Base-by-base conservation (phyloP, 148 eudicot genomes). In the Rhododendron griersonianum region DNA sequence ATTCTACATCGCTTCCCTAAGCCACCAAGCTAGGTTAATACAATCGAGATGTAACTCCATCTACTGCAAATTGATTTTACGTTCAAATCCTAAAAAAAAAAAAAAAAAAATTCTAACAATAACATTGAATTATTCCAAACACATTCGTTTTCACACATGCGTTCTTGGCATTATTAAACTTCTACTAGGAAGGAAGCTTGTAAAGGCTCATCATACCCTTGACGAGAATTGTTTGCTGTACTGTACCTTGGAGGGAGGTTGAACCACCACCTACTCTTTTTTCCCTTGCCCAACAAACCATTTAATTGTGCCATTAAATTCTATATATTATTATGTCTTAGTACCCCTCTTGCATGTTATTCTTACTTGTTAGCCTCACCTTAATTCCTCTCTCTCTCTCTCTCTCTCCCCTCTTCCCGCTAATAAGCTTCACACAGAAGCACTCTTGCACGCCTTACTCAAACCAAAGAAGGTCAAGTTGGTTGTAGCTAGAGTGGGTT, bases 251-350 rank as follows among this genome's bases (percentile, higher is more conserved):
- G 6, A 18, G 9, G 86, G 82, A 84, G 86, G 89, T 87, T 87
- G 91, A 95, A 93, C 98, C 85, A 95, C 98, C 95, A 95, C 92
- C 89, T 53, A 87, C 74, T 61, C 35, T 53, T 84, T 84, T 81
- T 59, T 33, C 44, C 83, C 77, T 78, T 78, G 78, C n/a, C 88
- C 83, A 83, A 83, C 86, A 78, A 87, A 83, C 79, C 71, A 47
- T 65, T 83, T 87, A 84, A 87, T 84, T 87, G 86, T 28, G 11
- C 35, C 81, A 84, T 75, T 84, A 33, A 51, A 30, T 76, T 84
- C 81, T 13, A 39, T 9, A 21, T 83, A 41, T n/a, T 1, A 11
- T 83, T 37, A 5, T 21, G 39, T 71, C 76, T 71, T 59, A 13
- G 71, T n/a, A 10, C 33, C 25, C 59, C 18, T 85, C 37, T 48